These are phyloP conservation scores for Datura wrightii DNA, from an alignment of 257 asterid genomes.

Conservation along the genomic window DNA sequence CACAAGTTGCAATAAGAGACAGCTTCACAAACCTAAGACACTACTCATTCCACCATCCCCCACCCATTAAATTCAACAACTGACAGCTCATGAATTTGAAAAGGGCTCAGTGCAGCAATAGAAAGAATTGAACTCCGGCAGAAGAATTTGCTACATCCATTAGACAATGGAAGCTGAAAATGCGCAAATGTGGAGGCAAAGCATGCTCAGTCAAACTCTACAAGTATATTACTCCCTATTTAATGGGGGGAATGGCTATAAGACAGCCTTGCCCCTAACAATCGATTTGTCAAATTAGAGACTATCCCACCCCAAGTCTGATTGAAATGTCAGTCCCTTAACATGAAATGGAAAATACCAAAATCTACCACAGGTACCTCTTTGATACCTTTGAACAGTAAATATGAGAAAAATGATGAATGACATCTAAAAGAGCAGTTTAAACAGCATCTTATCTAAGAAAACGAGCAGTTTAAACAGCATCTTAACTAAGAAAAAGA, in stretches of 20 bases:
- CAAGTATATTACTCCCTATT: background rate
- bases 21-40: background rate
- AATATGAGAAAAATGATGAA: constrained; percentile 8
- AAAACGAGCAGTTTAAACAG: background rate
- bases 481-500: background rate
- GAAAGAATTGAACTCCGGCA: constrained; percentile 2
- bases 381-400: constrained; percentile 15
- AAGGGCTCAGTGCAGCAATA: background rate
- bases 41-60: background rate
- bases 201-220: background rate
- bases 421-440: constrained; percentile 1
- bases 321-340: constrained; percentile 25
- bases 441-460: background rate
- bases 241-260: background rate
- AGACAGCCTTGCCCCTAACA: background rate
- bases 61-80: background rate
- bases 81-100: background rate
- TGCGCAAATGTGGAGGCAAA: background rate
- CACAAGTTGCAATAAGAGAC: constrained; percentile 1
- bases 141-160: constrained; percentile 10
- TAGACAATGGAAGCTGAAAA: constrained; percentile 19
- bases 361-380: background rate
- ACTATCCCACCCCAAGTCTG: background rate
- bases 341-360: background rate
- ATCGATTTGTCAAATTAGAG: background rate